Percentiles rank a stretch among this genome's conserved stretches.
Evolutionary conservation across 352 stramenopile genomes (phyloP).

Genomic region (Phytophthora vignae): DNA sequence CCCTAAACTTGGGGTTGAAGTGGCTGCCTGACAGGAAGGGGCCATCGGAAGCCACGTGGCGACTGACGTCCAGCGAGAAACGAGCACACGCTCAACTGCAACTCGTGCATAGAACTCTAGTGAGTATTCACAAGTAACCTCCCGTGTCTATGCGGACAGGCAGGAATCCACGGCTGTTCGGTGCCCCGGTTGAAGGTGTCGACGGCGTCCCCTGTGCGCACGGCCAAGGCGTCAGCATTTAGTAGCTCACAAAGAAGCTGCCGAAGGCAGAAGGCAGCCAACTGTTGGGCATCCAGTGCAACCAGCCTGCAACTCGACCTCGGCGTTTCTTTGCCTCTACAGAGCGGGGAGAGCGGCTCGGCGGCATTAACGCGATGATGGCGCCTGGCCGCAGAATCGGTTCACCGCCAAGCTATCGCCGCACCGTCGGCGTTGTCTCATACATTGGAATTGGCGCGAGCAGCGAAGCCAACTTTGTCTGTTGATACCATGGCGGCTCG

Average conservation of each 20-base stretch:
- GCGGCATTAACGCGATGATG: conserved; percentile 12
- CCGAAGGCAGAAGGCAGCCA: neutral
- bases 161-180: conserved; percentile 5
- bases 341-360: conserved; percentile 8
- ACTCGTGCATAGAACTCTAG: conserved; percentile 31
- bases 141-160: conserved; percentile 22
- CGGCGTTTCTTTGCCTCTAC: conserved; percentile 5
- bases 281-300: conserved; percentile 14
- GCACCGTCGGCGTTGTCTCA: conserved; percentile 9
- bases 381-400: neutral
- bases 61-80: conserved; percentile 11
- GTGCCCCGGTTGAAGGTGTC: too few relatives aligned
- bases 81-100: conserved; percentile 30
- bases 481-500: neutral
- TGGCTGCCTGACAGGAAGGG: too few relatives aligned
- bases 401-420: neutral
- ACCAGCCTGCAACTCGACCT: neutral
- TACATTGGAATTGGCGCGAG: neutral
- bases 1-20: neutral
- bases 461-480: neutral
- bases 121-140: conserved; percentile 26
- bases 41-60: conserved; percentile 8
- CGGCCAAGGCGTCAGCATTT: neutral
- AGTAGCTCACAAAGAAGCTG: neutral
- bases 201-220: neutral